These are phyloP conservation scores for Anthracocystis setariae DNA, from an alignment of 1,284 basidiomycete species.

Conservation along the genomic window DNA sequence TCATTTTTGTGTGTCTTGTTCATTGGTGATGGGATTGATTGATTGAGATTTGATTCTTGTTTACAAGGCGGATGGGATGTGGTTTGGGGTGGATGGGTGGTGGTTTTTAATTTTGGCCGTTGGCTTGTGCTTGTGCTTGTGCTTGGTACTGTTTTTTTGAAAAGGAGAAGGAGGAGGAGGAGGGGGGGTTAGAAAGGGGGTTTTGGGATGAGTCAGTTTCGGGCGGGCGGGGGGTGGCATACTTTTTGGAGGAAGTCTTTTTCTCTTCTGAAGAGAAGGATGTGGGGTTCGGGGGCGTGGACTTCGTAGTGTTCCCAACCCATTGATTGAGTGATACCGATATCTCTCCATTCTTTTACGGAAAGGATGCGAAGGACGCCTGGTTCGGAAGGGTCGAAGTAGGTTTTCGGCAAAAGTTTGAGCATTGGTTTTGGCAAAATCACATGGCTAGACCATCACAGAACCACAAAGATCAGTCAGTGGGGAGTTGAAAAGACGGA, in stretches of 20 bases:
- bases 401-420: slow-evolving; percentile 66
- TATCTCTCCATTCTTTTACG: slow-evolving; percentile 92
- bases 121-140: slow-evolving; percentile 14
- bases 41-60: too few species aligned
- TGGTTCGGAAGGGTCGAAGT: slow-evolving; percentile 76
- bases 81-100: not conserved
- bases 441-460: slow-evolving; percentile 59
- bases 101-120: slow-evolving; percentile 25
- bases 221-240: too few species aligned
- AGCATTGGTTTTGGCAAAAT: slow-evolving; percentile 67
- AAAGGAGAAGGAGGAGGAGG: too few species aligned
- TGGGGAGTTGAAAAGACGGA: too few species aligned
- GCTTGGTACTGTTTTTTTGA: slow-evolving; percentile 22
- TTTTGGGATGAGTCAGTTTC: too few species aligned
- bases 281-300: slow-evolving; percentile 74
- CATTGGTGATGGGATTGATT: too few species aligned
- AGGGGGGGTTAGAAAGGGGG: not conserved
- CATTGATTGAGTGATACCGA: slow-evolving; percentile 92
- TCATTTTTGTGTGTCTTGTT: too few species aligned
- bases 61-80: too few species aligned
- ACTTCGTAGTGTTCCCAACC: slow-evolving; percentile 99
- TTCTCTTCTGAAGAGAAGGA: slow-evolving; percentile 70
- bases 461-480: too few species aligned
- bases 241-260: slow-evolving; percentile 68
- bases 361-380: slow-evolving; percentile 83